Evolutionary conservation across 73 alveolate genomes (phyloP), one percentile per base, ranked within the genome.

Genomic region (Tetrahymena borealis): DNA sequence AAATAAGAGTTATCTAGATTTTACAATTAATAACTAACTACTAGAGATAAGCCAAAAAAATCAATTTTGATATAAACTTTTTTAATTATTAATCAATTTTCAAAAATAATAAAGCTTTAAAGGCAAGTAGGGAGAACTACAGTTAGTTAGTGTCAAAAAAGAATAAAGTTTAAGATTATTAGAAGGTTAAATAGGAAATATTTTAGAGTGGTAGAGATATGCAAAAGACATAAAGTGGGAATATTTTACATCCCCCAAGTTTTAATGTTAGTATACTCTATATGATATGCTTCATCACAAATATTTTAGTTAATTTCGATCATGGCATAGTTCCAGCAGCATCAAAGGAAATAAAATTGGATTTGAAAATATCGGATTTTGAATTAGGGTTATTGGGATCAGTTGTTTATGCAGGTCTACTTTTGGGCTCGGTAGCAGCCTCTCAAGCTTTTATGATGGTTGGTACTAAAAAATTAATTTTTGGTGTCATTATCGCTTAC

Each of bases 281-380:
- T 60, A 24, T 28, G n/a, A n/a, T 60, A 60, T 60, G 85, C 28
- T 60, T 60, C 28, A 60, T 60, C 85, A 93, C 95, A 85, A 98
- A 98, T 91, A 93, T 97, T 79, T 90, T 98, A 77, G 96, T 97
- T 39, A 98, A 98, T 95, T 94, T 97, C 38, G 99, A 98, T 90
- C 99, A 97, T 93, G 99, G 99, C 12, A 95, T 97, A 16, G 97
- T 98, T 42, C 99, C 99, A 6, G 99, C 99, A 13, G 98, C 98
- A 20, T 96, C 99, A 20, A 93, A 93, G 90, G 98, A 93, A 40
- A 92, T 98, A 90, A 97, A 98, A 92, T 94, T 91, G 90, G 99
- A 97, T 78, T 90, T 97, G 93, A 91, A 92, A 32, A 91, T 98
- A 32, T 93, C 96, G 33, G 97, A 98, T 91, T 77, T 96, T 35